Conservation (phyloP, 192 early-diverging fungal genomes). For the Podila minutissima region DNA sequence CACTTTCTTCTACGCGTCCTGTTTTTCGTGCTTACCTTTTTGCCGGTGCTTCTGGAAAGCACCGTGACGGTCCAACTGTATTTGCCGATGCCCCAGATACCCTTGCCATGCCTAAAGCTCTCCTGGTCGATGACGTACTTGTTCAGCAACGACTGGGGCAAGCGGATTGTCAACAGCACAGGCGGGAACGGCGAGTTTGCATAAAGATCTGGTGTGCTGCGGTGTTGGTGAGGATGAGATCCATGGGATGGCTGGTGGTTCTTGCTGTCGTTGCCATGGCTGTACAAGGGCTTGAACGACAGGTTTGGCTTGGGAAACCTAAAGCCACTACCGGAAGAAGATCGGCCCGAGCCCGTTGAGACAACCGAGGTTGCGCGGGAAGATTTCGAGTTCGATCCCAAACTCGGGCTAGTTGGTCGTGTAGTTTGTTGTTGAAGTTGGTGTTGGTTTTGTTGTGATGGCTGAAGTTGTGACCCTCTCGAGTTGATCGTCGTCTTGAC, state of each 20-base stretch:
- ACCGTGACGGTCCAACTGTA: slow-evolving; percentile 49
- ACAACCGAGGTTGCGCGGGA: slow-evolving; percentile 28
- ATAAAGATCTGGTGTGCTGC: slow-evolving; percentile 16
- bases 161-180: slow-evolving; percentile 24
- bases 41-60: slow-evolving; percentile 33
- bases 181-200: slow-evolving; percentile 37
- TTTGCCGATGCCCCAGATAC: slow-evolving; percentile 42
- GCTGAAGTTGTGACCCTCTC: neutral
- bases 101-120: slow-evolving; percentile 47
- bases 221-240: neutral
- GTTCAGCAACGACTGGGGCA: slow-evolving; percentile 43
- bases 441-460: neutral
- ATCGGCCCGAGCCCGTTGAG: slow-evolving; percentile 47
- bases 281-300: slow-evolving; percentile 44
- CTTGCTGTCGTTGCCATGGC: slow-evolving; percentile 35
- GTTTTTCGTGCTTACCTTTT: slow-evolving; percentile 26
- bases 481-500: neutral
- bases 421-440: neutral
- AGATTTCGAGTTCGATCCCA: slow-evolving; percentile 6
- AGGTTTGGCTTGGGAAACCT: slow-evolving; percentile 43
- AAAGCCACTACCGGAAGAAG: slow-evolving; percentile 53
- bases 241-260: slow-evolving; percentile 1
- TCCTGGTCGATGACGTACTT: slow-evolving; percentile 47
- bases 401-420: neutral
- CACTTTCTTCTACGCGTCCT: neutral